Percentiles rank a stretch among this genome's conserved stretches.
phyloP scores from a whole-genome alignment of 192 early-diverging fungal species.

The Gamsiella multidivaricata region DNA sequence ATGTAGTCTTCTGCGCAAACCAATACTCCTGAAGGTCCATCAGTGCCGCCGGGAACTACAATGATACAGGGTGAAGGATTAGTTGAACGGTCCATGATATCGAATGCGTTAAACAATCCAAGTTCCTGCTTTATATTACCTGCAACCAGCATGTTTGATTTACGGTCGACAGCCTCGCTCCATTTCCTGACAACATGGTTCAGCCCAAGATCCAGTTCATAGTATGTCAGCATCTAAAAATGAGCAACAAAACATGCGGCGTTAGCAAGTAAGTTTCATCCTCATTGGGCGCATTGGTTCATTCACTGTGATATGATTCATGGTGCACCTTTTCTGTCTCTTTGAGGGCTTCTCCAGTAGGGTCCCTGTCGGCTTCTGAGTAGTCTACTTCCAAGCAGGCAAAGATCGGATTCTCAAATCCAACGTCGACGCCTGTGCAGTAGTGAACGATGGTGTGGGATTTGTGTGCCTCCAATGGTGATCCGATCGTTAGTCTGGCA shows the following conservation, averaged over 20 bases:
- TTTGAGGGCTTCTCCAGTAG: conserved; percentile 74
- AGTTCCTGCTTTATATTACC: conserved; percentile 31
- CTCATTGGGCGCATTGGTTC: no score
- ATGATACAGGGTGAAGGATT: no score
- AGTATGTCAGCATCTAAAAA: conserved; percentile 82
- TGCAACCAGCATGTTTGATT: conserved; percentile 85
- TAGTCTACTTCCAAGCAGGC: conserved; percentile 92
- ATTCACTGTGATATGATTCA: not conserved
- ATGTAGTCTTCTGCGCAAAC: conserved; percentile 94
- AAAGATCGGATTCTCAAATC: conserved; percentile 98
- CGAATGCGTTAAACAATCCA: not conserved
- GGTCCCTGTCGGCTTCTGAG: conserved; percentile 82
- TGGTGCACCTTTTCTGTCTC: conserved; percentile 78
- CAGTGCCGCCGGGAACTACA: conserved; percentile 85
- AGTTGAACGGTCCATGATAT: not conserved
- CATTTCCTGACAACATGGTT: conserved; percentile 99
- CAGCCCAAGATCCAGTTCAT: conserved; percentile 97
- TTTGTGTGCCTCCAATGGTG: conserved; percentile 95
- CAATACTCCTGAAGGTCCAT: conserved; percentile 97
- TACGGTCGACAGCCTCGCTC: conserved; percentile 81
- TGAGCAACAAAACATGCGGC: not conserved
- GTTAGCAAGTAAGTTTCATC: no score
- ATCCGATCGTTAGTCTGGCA: conserved; percentile 87
- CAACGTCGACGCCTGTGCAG: conserved; percentile 93
- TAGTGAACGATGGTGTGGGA: conserved; percentile 80